phyloP scores from a whole-genome alignment of 2,329 filamentous ascomycete species.

The Cladophialophora yegresii region DNA sequence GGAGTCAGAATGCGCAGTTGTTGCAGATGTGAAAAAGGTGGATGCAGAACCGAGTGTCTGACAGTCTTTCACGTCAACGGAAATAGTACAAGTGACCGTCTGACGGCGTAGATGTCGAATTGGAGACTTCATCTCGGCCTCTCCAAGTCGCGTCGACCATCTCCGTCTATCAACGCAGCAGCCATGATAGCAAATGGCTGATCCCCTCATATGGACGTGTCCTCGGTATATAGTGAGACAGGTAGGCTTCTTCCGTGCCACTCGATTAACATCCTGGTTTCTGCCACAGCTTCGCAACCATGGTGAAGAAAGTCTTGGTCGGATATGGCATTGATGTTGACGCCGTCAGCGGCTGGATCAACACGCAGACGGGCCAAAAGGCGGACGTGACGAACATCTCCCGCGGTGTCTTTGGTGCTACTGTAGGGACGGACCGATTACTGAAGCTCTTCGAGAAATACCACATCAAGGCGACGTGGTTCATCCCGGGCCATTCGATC shows the following conservation, averaged over 20 bases:
- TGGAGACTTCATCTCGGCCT: conserved; percentile 3
- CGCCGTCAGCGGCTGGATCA: conserved; percentile 40
- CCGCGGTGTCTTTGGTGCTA: conserved; percentile 37
- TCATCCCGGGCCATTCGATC: conserved; percentile 60
- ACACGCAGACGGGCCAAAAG: conserved; percentile 44
- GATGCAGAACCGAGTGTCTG: not conserved
- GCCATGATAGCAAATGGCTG: not conserved
- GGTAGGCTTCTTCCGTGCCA: not conserved
- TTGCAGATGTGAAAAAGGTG: not conserved
- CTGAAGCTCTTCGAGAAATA: conserved; percentile 48
- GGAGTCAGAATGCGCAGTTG: not conserved
- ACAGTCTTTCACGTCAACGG: not conserved
- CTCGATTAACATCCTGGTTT: too few species aligned
- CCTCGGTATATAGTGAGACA: not conserved
- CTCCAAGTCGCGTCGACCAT: conserved; percentile 7
- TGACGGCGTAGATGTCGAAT: not conserved
- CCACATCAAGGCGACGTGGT: conserved; percentile 58
- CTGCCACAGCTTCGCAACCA: not conserved
- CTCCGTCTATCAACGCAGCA: conserved; percentile 9
- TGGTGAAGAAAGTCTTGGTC: conserved; percentile 30
- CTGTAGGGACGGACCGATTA: conserved; percentile 37
- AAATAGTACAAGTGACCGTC: not conserved
- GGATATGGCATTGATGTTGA: conserved; percentile 33
- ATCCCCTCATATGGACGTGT: not conserved
- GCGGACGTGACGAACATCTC: conserved; percentile 42